These are phyloP conservation scores for Bruguiera gymnorhiza DNA, from an alignment of 345 rosid species.

Conservation along the genomic window DNA sequence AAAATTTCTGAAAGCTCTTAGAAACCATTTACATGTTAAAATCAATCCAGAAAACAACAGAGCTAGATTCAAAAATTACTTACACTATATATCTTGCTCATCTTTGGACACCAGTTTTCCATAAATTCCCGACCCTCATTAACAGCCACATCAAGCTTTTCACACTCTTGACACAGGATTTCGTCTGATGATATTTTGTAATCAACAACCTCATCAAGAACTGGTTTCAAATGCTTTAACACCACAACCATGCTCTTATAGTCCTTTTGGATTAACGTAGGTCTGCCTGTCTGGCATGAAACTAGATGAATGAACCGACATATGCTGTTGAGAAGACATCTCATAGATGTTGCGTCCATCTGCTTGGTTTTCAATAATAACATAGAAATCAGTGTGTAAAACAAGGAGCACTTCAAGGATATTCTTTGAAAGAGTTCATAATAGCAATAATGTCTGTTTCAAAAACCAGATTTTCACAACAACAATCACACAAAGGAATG, in stretches of 20 bases:
- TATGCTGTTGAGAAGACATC: slow-evolving; percentile 74
- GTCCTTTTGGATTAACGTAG: slow-evolving; percentile 51
- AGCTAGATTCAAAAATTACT: slow-evolving; percentile 21
- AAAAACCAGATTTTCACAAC: slow-evolving; percentile 1
- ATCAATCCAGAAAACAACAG: slow-evolving; percentile 6
- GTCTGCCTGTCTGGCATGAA: slow-evolving; percentile 65
- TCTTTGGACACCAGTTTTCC: slow-evolving; percentile 70
- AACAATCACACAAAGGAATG: slow-evolving; percentile 1
- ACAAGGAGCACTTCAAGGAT: background rate
- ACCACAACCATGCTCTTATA: slow-evolving; percentile 49
- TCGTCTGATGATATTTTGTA: slow-evolving; percentile 48
- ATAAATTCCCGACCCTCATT: slow-evolving; percentile 73
- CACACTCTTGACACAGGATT: slow-evolving; percentile 54
- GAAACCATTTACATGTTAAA: background rate
- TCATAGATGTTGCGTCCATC: slow-evolving; percentile 61
- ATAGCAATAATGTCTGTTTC: background rate
- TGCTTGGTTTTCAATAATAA: slow-evolving; percentile 34
- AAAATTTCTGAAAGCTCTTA: background rate
- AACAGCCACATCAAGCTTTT: slow-evolving; percentile 64
- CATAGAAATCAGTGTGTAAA: background rate
- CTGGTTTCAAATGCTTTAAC: slow-evolving; percentile 67
- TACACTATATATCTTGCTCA: slow-evolving; percentile 80
- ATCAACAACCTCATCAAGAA: slow-evolving; percentile 75
- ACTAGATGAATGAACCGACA: slow-evolving; percentile 83
- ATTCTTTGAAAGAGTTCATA: background rate